Conservation (phyloP, 2,329 filamentous ascomycete species). For the Cadophora luteo-olivacea region DNA sequence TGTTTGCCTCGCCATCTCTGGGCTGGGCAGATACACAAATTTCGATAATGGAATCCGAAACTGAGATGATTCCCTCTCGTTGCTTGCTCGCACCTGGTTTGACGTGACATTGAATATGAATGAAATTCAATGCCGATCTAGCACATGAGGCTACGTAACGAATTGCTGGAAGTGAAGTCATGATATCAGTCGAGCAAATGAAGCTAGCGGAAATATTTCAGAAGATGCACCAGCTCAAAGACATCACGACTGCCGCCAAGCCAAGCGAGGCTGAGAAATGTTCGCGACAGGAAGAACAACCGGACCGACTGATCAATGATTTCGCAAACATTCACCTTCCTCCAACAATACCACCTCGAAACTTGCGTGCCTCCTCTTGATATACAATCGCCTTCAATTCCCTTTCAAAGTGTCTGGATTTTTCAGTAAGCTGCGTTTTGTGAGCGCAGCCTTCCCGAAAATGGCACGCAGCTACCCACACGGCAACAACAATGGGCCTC, state of each 20-base stretch:
- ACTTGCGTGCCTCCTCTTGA: background rate
- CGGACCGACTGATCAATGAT: background rate
- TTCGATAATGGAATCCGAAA: slow-evolving; percentile 64
- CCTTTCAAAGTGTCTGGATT: slow-evolving; percentile 31
- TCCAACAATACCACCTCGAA: background rate
- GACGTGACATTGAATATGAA: slow-evolving; percentile 70
- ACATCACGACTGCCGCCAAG: slow-evolving; percentile 10
- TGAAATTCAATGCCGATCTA: slow-evolving; percentile 51
- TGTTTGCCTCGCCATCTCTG: slow-evolving; percentile 72
- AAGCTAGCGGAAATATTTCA: background rate
- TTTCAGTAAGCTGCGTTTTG: slow-evolving; percentile 24
- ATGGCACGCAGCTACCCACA: slow-evolving; percentile 27
- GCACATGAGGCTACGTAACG: slow-evolving; percentile 56
- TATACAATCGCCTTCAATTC: background rate
- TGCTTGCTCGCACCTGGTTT: slow-evolving; percentile 69
- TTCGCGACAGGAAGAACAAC: slow-evolving; percentile 10
- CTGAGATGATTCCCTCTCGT: slow-evolving; percentile 64
- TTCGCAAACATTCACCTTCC: background rate
- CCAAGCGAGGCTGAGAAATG: slow-evolving; percentile 22
- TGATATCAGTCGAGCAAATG: slow-evolving; percentile 15
- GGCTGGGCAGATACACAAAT: slow-evolving; percentile 71
- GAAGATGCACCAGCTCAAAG: slow-evolving; percentile 3
- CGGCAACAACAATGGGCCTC: slow-evolving; percentile 33
- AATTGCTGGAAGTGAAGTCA: slow-evolving; percentile 45
- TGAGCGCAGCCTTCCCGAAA: slow-evolving; percentile 27